Conservation (phyloP, 805 yeast genomes). For the Lachancea nothofagi region DNA sequence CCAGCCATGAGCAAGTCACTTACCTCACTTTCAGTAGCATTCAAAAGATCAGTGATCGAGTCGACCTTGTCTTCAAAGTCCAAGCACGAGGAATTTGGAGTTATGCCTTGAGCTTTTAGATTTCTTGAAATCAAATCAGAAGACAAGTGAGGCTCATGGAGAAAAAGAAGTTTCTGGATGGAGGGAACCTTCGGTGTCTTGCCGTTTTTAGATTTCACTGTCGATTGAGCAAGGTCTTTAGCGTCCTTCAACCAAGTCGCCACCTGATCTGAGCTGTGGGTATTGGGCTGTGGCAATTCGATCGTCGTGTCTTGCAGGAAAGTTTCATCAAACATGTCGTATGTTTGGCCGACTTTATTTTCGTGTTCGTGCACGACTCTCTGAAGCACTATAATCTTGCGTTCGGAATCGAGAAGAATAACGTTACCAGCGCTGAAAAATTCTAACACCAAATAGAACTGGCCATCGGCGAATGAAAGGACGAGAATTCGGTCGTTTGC, state of each 20-base stretch:
- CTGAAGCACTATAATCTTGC: conserved; percentile 65
- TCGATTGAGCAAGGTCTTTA: conserved; percentile 9
- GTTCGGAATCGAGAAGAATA: conserved; percentile 62
- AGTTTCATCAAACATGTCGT: conserved; percentile 52
- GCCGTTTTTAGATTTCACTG: conserved; percentile 19
- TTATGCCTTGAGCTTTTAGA: conserved; percentile 42
- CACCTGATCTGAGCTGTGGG: conserved; percentile 17
- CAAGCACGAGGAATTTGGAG: conserved; percentile 38
- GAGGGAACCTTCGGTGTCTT: conserved; percentile 47
- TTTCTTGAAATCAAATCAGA: conserved; percentile 68
- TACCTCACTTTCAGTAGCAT: conserved; percentile 43
- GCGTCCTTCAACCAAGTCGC: conserved; percentile 29
- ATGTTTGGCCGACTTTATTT: conserved; percentile 65
- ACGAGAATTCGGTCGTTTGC: conserved; percentile 80
- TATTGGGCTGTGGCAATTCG: conserved; percentile 8
- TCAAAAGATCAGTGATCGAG: conserved; percentile 39
- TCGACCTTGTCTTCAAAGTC: conserved; percentile 29
- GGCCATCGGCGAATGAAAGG: conserved; percentile 77
- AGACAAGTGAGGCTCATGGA: conserved; percentile 67
- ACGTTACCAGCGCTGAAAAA: conserved; percentile 95
- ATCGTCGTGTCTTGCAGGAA: conserved; percentile 35
- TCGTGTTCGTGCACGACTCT: conserved; percentile 74
- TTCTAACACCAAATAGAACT: conserved; percentile 72
- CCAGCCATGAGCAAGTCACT: conserved; percentile 31
- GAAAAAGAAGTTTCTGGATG: conserved; percentile 63